Evolutionary conservation across 1,284 basidiomycete species (phyloP).

Genomic region (Apiotrichum sp.): DNA sequence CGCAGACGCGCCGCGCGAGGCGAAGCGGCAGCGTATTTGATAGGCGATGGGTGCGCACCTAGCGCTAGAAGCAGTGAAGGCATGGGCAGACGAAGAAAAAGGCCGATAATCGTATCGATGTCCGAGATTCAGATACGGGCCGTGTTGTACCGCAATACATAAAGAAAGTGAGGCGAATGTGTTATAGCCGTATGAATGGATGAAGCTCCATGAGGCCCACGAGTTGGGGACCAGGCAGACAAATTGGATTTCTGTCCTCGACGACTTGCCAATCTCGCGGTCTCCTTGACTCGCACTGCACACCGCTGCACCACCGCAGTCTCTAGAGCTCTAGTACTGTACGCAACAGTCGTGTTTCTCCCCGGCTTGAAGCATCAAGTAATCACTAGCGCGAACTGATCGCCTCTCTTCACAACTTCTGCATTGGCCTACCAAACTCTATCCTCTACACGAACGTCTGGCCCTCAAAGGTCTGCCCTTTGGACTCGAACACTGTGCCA

Average conservation of each 20-base stretch:
- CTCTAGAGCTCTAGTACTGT: too few relatives aligned
- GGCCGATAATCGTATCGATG: background rate
- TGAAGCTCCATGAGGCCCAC: too few relatives aligned
- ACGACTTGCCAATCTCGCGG: too few relatives aligned
- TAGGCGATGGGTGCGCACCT: background rate
- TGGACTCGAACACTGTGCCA: slow-evolving; percentile 28
- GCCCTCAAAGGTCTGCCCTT: slow-evolving; percentile 11
- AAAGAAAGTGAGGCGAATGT: background rate
- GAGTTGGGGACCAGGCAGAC: too few relatives aligned
- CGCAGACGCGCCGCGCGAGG: background rate
- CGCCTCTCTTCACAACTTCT: too few relatives aligned
- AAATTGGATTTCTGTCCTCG: too few relatives aligned
- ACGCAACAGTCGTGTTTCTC: too few relatives aligned
- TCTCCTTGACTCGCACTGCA: too few relatives aligned
- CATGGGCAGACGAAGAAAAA: background rate
- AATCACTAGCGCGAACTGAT: too few relatives aligned
- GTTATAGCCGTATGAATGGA: too few relatives aligned
- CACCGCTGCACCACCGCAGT: too few relatives aligned
- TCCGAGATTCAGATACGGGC: background rate
- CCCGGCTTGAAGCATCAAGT: too few relatives aligned
- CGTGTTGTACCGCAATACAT: background rate
- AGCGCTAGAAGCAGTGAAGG: background rate
- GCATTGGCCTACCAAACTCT: background rate
- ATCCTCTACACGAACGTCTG: background rate
- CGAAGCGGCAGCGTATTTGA: slow-evolving; percentile 4